These are phyloP conservation scores for Nakazawaea wyomingensis DNA, from an alignment of 805 yeast species.

Conservation along the genomic window DNA sequence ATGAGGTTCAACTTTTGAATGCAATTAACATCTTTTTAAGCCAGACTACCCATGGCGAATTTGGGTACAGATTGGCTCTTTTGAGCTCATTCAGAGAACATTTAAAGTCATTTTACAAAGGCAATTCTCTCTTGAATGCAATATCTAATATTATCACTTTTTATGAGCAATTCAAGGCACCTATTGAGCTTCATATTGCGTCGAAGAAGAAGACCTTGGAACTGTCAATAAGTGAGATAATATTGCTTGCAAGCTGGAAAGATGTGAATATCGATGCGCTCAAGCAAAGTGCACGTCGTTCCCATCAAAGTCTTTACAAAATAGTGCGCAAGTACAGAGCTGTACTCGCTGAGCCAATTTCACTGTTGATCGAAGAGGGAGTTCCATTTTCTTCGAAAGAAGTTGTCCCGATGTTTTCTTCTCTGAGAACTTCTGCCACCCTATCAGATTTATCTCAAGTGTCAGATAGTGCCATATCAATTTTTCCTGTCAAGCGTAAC, in stretches of 20 bases:
- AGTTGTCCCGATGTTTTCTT: background rate
- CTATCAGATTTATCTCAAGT: constrained; percentile 7
- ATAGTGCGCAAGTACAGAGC: constrained; percentile 76
- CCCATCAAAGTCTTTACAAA: constrained; percentile 82
- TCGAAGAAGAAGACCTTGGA: constrained; percentile 51
- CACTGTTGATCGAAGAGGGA: constrained; percentile 57
- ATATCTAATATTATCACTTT: constrained; percentile 55
- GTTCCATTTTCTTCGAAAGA: constrained; percentile 19
- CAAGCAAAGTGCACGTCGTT: constrained; percentile 87
- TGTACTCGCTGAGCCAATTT: constrained; percentile 46
- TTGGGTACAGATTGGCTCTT: constrained; percentile 48
- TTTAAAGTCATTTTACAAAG: constrained; percentile 27
- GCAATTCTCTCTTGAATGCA: constrained; percentile 29
- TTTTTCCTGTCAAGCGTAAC: constrained; percentile 48
- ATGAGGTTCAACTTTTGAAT: constrained; percentile 34
- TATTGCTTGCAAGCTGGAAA: constrained; percentile 92
- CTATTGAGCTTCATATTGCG: constrained; percentile 40
- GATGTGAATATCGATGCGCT: constrained; percentile 92
- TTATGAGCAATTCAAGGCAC: constrained; percentile 59
- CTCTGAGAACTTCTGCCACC: background rate
- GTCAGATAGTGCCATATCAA: constrained; percentile 22
- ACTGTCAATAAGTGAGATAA: constrained; percentile 79
- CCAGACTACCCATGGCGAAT: constrained; percentile 76
- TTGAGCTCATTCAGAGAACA: constrained; percentile 63
- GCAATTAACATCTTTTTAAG: constrained; percentile 74